A percentile compares a stretch with the other conserved stretches of the same genome.
These are phyloP conservation scores for Sclerotinia minor DNA, from an alignment of 2,329 filamentous ascomycete genomes.

Conservation along the genomic window DNA sequence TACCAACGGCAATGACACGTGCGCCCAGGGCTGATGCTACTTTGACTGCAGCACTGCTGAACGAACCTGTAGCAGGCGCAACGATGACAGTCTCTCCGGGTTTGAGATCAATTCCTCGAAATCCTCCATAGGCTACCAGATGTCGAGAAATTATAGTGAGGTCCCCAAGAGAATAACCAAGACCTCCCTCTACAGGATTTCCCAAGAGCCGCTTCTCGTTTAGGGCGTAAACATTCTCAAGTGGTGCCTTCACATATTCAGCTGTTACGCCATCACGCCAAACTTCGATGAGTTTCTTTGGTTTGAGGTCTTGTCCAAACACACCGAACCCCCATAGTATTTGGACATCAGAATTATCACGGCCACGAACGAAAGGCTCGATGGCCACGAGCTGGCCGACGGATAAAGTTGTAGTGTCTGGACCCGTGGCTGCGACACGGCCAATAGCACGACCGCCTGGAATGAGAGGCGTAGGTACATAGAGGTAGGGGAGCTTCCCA, in stretches of 20 bases:
- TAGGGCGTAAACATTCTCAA: constrained; percentile 44
- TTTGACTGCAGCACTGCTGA: constrained; percentile 47
- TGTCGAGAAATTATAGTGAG: constrained; percentile 35
- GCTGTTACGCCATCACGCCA: constrained; percentile 43
- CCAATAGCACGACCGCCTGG: constrained; percentile 42
- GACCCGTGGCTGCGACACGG: constrained; percentile 41
- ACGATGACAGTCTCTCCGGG: constrained; percentile 50
- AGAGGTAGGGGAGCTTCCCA: constrained; percentile 40
- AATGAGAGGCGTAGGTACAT: constrained; percentile 38
- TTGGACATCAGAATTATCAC: constrained; percentile 41
- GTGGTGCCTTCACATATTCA: constrained; percentile 42
- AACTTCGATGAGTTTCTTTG: constrained; percentile 39
- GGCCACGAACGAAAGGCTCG: constrained; percentile 42
- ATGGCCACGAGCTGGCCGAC: constrained; percentile 43
- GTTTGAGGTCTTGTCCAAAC: constrained; percentile 33
- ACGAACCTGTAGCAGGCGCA: constrained; percentile 49
- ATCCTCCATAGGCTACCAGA: constrained; percentile 49
- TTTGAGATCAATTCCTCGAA: constrained; percentile 46
- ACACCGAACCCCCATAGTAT: constrained; percentile 41
- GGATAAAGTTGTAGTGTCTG: constrained; percentile 41
- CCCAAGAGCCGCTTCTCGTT: constrained; percentile 40
- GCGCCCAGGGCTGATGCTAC: constrained; percentile 52
- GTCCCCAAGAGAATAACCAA: constrained; percentile 28
- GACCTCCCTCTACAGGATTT: constrained; percentile 23
- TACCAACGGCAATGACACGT: constrained; percentile 51